Evolutionary conservation across 1,284 basidiomycete species (phyloP).

Genomic region (Ceratobasidium sp.): DNA sequence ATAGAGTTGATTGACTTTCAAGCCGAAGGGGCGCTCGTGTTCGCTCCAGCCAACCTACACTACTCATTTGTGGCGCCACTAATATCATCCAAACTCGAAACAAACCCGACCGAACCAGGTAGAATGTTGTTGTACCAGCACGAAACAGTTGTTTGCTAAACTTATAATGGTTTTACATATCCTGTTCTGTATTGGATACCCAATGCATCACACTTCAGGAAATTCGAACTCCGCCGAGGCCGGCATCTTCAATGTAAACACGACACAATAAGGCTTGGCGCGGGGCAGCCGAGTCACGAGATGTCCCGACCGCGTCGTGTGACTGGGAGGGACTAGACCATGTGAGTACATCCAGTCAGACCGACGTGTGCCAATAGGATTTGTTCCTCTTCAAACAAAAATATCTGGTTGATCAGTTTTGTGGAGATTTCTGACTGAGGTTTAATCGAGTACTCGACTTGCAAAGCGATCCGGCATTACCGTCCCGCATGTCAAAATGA

Average conservation of each 20-base stretch:
- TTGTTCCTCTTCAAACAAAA: constrained; percentile 15
- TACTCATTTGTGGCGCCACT: constrained; percentile 6
- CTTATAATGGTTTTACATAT: no score
- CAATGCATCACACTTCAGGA: no score
- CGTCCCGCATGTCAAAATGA: no score
- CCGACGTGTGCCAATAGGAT: constrained; percentile 18
- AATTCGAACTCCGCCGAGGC: not conserved
- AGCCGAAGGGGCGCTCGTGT: no score
- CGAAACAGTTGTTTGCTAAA: no score
- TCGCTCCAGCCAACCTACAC: no score
- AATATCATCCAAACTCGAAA: not conserved
- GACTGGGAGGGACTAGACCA: not conserved
- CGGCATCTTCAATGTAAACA: constrained; percentile 6
- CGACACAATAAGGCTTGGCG: constrained; percentile 15
- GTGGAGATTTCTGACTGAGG: constrained; percentile 21
- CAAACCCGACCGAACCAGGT: not conserved
- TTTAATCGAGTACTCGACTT: constrained; percentile 37
- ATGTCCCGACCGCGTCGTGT: not conserved
- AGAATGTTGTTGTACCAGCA: no score
- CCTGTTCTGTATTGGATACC: no score
- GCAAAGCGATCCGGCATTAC: no score
- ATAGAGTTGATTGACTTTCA: no score
- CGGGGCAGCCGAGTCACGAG: constrained; percentile 11
- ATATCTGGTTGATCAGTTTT: constrained; percentile 18
- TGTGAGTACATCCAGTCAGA: not conserved